Conservation (phyloP, 73 alveolate species). For the Blepharisma japonicum region DNA sequence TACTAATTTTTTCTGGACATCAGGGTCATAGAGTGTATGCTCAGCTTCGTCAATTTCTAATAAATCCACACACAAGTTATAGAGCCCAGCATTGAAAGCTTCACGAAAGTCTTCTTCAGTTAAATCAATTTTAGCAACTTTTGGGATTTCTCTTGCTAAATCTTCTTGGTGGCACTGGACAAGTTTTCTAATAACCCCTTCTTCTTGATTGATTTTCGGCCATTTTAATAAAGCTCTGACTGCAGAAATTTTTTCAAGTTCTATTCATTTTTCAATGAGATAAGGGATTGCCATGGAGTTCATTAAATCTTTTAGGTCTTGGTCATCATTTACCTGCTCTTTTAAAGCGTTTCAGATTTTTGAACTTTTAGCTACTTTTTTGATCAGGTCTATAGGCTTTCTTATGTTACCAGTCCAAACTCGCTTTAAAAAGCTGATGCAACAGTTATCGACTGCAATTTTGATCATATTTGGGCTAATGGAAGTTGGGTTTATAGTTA, state of each 20-base stretch:
- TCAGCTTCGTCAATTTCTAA: neutral
- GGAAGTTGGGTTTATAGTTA: neutral
- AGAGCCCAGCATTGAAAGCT: neutral
- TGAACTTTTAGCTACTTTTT: neutral
- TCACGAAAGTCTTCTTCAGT: slow-evolving; percentile 14
- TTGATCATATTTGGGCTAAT: neutral
- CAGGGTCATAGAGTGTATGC: neutral
- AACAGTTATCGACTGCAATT: slow-evolving; percentile 9
- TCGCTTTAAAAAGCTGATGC: neutral
- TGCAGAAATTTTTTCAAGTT: neutral
- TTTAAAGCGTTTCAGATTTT: neutral
- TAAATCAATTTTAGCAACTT: neutral
- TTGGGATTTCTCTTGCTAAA: neutral
- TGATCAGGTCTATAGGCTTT: neutral
- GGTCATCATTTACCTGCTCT: neutral
- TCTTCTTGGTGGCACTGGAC: neutral
- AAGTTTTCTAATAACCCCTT: neutral
- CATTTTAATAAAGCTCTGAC: slow-evolving; percentile 5
- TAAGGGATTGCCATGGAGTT: neutral
- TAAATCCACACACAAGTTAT: neutral
- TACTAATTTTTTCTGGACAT: slow-evolving; percentile 8
- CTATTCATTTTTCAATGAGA: neutral
- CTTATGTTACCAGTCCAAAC: slow-evolving; percentile 12
- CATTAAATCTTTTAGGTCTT: slow-evolving; percentile 7
- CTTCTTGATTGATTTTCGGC: neutral